phyloP scores from a whole-genome alignment of 169 alveolate genomes.

The Amoebophrya sp. region DNA sequence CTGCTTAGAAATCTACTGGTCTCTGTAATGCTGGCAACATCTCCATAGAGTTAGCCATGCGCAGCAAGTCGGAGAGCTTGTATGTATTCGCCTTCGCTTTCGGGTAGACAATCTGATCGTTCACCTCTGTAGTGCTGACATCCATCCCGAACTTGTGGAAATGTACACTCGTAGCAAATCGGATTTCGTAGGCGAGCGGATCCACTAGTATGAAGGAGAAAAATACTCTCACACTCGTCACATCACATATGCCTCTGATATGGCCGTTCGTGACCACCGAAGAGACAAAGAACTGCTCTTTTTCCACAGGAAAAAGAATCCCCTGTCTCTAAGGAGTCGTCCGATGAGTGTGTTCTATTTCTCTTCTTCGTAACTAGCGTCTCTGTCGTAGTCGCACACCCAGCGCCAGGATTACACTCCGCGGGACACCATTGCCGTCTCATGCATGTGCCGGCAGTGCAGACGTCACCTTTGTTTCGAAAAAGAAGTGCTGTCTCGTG shows the following conservation, averaged over 20 bases:
- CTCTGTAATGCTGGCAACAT: too few relatives aligned
- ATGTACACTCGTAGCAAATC: background rate
- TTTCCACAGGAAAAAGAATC: background rate
- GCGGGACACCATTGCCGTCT: conserved; percentile 9
- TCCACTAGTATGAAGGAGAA: background rate
- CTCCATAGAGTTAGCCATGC: background rate
- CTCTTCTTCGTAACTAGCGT: too few relatives aligned
- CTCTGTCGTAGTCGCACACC: background rate
- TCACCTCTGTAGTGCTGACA: background rate
- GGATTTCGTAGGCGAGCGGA: background rate
- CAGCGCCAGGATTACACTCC: background rate
- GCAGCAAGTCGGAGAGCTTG: background rate
- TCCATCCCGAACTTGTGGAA: conserved; percentile 16
- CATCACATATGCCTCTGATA: background rate
- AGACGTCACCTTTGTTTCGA: background rate
- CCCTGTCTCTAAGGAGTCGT: background rate
- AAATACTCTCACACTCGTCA: background rate
- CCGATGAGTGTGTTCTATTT: background rate
- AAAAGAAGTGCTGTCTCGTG: background rate
- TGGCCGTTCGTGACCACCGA: background rate
- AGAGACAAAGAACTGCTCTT: background rate
- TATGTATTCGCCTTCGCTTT: background rate
- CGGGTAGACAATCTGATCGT: background rate
- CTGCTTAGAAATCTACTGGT: too few relatives aligned
- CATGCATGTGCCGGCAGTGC: background rate